Conservation (phyloP, 805 yeast species). For the Ogataea nitratoaversa region DNA sequence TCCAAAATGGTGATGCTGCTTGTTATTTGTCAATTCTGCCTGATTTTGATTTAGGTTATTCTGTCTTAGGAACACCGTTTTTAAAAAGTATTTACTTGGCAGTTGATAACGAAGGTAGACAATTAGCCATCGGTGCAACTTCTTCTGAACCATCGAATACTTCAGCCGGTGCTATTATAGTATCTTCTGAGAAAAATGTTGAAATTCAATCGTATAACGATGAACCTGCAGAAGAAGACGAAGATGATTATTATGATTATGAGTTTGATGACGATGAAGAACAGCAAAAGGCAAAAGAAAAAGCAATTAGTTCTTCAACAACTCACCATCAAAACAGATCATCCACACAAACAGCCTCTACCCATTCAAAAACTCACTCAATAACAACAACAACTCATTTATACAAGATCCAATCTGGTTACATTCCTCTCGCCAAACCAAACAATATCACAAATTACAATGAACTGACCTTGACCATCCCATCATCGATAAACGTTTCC, state of each 20-base stretch:
- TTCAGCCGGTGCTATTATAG: neutral
- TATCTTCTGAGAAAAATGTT: neutral
- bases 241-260: neutral
- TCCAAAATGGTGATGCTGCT: constrained; percentile 51
- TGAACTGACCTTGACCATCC: constrained; percentile 25
- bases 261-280: constrained; percentile 1
- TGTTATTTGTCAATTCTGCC: constrained; percentile 55
- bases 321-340: neutral
- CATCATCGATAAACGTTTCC: constrained; percentile 12
- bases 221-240: neutral
- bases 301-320: neutral
- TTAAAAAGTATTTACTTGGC: constrained; percentile 52
- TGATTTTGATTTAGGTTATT: constrained; percentile 42
- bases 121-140: constrained; percentile 50
- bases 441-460: constrained; percentile 21
- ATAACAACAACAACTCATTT: neutral
- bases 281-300: neutral
- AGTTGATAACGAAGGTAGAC: constrained; percentile 54
- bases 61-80: constrained; percentile 56
- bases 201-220: no score
- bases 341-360: neutral
- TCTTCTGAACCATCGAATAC: neutral
- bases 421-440: constrained; percentile 29
- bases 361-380: neutral
- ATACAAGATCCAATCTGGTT: constrained; percentile 24